Conservation (phyloP, 176 grass and related monocot species). For the Tillandsia fasciculata region DNA sequence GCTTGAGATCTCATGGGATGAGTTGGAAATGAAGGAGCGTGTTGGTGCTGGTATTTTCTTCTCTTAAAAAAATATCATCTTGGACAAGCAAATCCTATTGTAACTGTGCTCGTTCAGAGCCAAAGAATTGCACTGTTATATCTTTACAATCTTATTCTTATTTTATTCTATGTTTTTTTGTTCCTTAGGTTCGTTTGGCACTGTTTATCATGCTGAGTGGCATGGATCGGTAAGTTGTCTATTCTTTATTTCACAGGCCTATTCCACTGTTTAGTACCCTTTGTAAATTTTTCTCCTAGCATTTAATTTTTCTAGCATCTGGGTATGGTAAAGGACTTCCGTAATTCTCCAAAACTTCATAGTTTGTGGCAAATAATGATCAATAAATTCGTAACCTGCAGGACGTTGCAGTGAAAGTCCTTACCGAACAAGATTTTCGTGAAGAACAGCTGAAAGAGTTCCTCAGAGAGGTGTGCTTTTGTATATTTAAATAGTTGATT, state of each 20-base stretch:
- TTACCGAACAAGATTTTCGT: conserved; percentile 59
- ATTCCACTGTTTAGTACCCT: neutral
- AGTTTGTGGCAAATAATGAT: neutral
- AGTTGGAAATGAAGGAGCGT: conserved; percentile 82
- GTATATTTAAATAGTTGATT: too few relatives aligned
- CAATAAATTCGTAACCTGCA: conserved; percentile 12
- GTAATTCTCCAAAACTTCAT: too few relatives aligned
- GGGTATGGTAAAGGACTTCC: too few relatives aligned
- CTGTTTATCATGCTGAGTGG: conserved; percentile 87
- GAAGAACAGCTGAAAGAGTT: conserved; percentile 79
- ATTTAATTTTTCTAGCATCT: too few relatives aligned
- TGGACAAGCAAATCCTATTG: too few relatives aligned
- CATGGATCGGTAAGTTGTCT: conserved; percentile 67
- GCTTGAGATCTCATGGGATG: conserved; percentile 96
- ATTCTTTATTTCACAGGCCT: neutral
- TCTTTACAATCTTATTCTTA: neutral
- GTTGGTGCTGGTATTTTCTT: conserved; percentile 73
- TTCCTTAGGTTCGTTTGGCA: conserved; percentile 75
- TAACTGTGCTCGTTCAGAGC: too few relatives aligned
- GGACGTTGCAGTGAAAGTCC: conserved; percentile 96
- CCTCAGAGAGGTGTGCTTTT: conserved; percentile 58
- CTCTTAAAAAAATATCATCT: neutral
- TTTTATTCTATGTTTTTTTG: neutral
- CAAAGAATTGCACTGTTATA: neutral
- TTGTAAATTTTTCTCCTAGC: too few relatives aligned